Base-by-base conservation (phyloP, 2,329 filamentous ascomycete genomes). In the Diplodia mutila region DNA sequence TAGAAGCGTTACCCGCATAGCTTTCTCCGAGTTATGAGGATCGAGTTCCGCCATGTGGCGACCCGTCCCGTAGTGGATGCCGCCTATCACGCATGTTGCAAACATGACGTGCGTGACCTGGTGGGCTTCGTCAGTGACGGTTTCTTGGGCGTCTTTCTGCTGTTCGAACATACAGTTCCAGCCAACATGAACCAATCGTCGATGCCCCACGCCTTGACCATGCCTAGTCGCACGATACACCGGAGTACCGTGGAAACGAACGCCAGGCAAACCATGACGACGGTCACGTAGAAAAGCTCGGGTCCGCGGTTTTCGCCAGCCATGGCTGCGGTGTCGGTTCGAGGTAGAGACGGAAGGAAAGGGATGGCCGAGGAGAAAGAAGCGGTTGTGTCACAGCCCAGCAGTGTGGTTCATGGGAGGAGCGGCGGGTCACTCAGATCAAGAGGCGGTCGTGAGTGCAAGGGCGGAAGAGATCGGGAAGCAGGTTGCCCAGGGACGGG, bases 131-230 rank as follows among this genome's bases (percentile, higher is more conserved):
- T 71, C 67, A 78, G 76, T 37, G 76, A 72, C 14, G 72, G 16
- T 7, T 71, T 14, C 2, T 18, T 21, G n/a, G 29, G 46, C 27
- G 4, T 4, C 8, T 7, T 16, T 3, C 23, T 18, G 37, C n/a
- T 12, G 16, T 12, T 48, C 16, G 3, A 29, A 48, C 59, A 8
- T 63, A 63, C 59, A 27, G 59, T 51, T 48, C 29, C 59, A 12
- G 59, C 59, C n/a, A 63, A 71, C 76, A 79, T 79, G 11, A 78
- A 69, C 71, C 73, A 78, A 65, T 79, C 77, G 67, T 79, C 77
- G n/a, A 73, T 34, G 2, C 76, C 76, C 69, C 77, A 79, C 3
- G 74, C 75, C 68, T 75, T 77, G 5, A 79, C 75, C 73, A 79
- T 75, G 32, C 66, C 65, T 3, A 76, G 37, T 8, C 77, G 75